phyloP scores from a whole-genome alignment of 2,329 filamentous ascomycete species.

The Periconia sp. region DNA sequence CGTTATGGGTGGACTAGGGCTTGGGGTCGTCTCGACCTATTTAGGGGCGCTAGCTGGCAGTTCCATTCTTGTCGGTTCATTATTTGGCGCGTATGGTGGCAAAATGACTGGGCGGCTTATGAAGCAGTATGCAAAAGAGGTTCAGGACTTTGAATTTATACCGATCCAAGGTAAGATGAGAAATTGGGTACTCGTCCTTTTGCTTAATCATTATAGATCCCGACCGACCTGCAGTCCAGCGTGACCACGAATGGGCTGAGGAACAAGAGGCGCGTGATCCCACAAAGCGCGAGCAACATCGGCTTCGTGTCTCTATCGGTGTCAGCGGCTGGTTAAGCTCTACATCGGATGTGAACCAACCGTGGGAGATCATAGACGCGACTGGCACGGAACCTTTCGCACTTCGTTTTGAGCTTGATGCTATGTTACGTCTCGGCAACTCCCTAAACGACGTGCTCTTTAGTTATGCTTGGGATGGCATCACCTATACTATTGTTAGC shows the following conservation, averaged over 20 bases:
- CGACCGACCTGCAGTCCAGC: constrained; percentile 25
- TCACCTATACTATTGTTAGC: constrained; percentile 75
- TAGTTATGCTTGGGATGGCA: constrained; percentile 76
- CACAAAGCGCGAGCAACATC: constrained; percentile 35
- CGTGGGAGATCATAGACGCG: constrained; percentile 77
- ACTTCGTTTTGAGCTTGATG: constrained; percentile 79
- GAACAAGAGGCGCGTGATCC: constrained; percentile 33
- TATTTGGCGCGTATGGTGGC: constrained; percentile 88
- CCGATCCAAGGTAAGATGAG: constrained; percentile 62
- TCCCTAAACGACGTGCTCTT: constrained; percentile 78
- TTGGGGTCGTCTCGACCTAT: constrained; percentile 77
- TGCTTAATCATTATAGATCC: constrained; percentile 21
- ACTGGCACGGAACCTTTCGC: constrained; percentile 76
- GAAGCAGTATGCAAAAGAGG: constrained; percentile 80
- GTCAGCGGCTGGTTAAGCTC: constrained; percentile 81
- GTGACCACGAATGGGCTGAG: constrained; percentile 29
- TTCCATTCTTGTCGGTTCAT: constrained; percentile 75
- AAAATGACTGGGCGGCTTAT: constrained; percentile 84
- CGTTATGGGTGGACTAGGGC: constrained; percentile 75
- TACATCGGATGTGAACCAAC: constrained; percentile 70
- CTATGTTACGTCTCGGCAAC: constrained; percentile 76
- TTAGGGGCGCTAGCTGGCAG: constrained; percentile 82
- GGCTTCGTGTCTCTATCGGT: constrained; percentile 76
- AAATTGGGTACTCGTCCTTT: neutral
- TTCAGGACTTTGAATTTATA: constrained; percentile 88